Base-by-base conservation (phyloP, 441 rosid species). In the Croton setiger region DNA sequence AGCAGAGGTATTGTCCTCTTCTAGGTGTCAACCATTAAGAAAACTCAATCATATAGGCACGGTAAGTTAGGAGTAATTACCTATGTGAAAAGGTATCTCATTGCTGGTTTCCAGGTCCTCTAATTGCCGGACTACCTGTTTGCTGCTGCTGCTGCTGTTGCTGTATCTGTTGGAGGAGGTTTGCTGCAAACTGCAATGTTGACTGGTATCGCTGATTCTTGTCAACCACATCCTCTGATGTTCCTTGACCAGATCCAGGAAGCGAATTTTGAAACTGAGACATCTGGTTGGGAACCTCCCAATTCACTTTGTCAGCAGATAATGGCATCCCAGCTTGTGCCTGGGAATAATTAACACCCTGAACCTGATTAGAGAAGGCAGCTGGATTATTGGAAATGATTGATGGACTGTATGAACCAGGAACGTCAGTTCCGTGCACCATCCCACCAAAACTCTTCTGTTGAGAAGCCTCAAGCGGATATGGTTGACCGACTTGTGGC, bases 131-230 rank as follows among this genome's bases (percentile, higher is more conserved):
- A 73, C 79, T 63, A 72, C 78, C 79, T 39, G 88, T 52, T 64
- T 82, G 84, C 66, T 76, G 79, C 72, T 27, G 31, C 31, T 85
- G 90, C 43, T 79, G 88, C 54, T 83, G 89, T 71, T 90, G 94
- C 78, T 95, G 96, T 78, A 95, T 83, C 81, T 89, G 97, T 21
- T 81, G 88, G 75, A 95, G 99, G 66, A 95, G 96, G 75, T 64
- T 89, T 36, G 99, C 98, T 11, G 98, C 99, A 82, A 92, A 81
- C 77, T 92, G 96, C 64, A 95, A 78, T 1, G 99, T 92, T 71
- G 96, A 95, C 72, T 95, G 98, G 80, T 92, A 95, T 33, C 91
- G 79, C 79, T 92, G 93, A 76, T 89, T 86, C 78, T 90, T 92
- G 78, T 92, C 97, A 15, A 71, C 84, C 80, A 90, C 98, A 37